Conservation (phyloP, 352 stramenopile species). For the Globisporangium rhizosaccharum region DNA sequence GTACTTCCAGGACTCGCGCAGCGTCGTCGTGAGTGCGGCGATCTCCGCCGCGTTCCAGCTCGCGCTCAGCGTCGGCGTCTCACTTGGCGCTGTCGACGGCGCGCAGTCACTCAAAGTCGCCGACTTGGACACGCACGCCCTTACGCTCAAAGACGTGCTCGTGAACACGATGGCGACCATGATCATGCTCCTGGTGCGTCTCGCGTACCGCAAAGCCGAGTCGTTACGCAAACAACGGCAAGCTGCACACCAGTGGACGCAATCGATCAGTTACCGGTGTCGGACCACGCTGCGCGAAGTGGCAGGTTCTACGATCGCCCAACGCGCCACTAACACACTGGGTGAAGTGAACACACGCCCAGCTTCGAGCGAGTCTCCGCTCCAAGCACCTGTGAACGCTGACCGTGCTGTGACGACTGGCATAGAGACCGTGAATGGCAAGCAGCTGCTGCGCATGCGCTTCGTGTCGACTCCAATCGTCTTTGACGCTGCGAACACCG, state of each 20-base stretch:
- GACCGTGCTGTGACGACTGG: neutral
- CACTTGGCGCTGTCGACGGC: neutral
- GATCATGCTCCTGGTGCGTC: slow-evolving; percentile 7
- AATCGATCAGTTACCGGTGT: slow-evolving; percentile 11
- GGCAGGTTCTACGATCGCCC: neutral
- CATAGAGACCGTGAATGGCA: neutral
- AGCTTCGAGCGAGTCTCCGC: too few relatives aligned
- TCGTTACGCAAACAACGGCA: neutral
- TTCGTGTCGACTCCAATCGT: neutral
- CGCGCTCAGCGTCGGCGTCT: slow-evolving; percentile 2
- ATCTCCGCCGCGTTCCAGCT: slow-evolving; percentile 3
- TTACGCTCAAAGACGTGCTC: slow-evolving; percentile 11
- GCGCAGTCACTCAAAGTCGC: neutral
- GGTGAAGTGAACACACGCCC: neutral
- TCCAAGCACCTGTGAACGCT: neutral
- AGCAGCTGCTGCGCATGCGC: slow-evolving; percentile 6
- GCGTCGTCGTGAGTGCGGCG: neutral
- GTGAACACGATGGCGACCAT: slow-evolving; percentile 16
- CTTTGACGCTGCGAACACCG: slow-evolving; percentile 2
- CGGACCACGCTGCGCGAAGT: neutral
- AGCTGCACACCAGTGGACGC: neutral
- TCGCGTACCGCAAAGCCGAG: slow-evolving; percentile 9
- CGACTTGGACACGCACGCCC: neutral
- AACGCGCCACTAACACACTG: too few relatives aligned
- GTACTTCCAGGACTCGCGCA: slow-evolving; percentile 11